These are phyloP conservation scores for Pholiota molesta DNA, from an alignment of 768 basidiomycete species.

Conservation along the genomic window DNA sequence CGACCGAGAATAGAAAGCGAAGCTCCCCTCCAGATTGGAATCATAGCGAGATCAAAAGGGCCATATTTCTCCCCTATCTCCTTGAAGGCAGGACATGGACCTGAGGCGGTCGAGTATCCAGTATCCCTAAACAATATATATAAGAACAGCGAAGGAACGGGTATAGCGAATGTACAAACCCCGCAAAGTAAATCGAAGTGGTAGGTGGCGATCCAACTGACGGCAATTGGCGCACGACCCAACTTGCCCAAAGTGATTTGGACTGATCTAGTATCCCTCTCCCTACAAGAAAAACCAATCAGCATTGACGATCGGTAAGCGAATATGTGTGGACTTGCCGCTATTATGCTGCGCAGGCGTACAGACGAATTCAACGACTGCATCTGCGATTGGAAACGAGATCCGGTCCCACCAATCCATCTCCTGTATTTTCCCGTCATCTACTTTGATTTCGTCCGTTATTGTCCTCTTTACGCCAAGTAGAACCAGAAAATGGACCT, in stretches of 20 bases:
- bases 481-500: not conserved
- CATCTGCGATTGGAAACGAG: not conserved
- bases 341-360: constrained; percentile 8
- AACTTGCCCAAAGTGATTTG: constrained; percentile 5
- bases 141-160: not conserved
- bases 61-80: constrained; percentile 10
- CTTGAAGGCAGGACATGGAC: constrained; percentile 6
- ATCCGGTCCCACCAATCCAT: constrained; percentile 4
- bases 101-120: constrained; percentile 2
- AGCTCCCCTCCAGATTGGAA: constrained; percentile 8
- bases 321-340: not conserved
- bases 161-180: not conserved
- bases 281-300: not conserved
- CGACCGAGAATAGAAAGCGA: constrained; percentile 6
- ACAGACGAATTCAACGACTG: constrained; percentile 1
- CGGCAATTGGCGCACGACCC: constrained; percentile 4
- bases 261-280: constrained; percentile 5
- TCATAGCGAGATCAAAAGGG: constrained; percentile 7
- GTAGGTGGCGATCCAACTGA: not conserved
- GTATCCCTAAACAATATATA: not conserved
- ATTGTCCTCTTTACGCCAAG: constrained; percentile 1
- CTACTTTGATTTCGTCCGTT: not conserved
- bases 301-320: not conserved
- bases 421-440: constrained; percentile 3
- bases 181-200: constrained; percentile 6